Conservation (phyloP, 2,329 filamentous ascomycete species). For the Neobulgaria alba region DNA sequence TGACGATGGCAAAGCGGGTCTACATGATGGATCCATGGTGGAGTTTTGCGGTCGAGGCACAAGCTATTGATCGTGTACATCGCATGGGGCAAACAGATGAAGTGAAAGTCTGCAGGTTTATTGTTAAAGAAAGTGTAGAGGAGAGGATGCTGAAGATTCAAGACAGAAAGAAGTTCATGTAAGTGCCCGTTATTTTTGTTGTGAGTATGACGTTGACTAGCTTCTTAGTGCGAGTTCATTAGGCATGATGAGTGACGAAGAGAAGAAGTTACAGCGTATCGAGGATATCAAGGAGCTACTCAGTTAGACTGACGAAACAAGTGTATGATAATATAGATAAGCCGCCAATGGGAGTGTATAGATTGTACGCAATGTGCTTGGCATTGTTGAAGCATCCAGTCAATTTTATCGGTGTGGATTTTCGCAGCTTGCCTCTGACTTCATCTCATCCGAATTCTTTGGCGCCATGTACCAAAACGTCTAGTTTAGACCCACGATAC, state of each 20-base stretch:
- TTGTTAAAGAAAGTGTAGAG: slow-evolving; percentile 86
- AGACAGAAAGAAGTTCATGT: slow-evolving; percentile 94
- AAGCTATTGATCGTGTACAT: slow-evolving; percentile 96
- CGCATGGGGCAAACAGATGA: slow-evolving; percentile 88
- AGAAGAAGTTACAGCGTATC: slow-evolving; percentile 81
- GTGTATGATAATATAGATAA: too few relatives aligned
- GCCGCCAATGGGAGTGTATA: too few relatives aligned
- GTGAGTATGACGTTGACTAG: slow-evolving; percentile 8
- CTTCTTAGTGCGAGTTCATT: slow-evolving; percentile 72
- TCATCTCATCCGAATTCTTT: too few relatives aligned
- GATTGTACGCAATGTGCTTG: too few relatives aligned
- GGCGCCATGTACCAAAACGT: too few relatives aligned
- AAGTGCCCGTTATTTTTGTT: slow-evolving; percentile 36
- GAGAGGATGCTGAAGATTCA: slow-evolving; percentile 91
- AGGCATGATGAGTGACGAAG: slow-evolving; percentile 90
- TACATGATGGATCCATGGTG: slow-evolving; percentile 99
- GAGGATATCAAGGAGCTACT: slow-evolving; percentile 92
- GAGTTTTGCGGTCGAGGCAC: slow-evolving; percentile 93
- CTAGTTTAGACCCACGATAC: too few relatives aligned
- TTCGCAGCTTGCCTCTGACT: too few relatives aligned
- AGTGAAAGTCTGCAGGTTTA: slow-evolving; percentile 80
- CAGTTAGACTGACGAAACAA: slow-evolving; percentile 7
- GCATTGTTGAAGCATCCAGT: too few relatives aligned
- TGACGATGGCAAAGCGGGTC: slow-evolving; percentile 81
- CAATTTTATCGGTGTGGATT: too few relatives aligned